Evolutionary conservation across 1,284 basidiomycete species (phyloP), one percentile per base, ranked within the genome.

Genomic region (Sutorius eximius): DNA sequence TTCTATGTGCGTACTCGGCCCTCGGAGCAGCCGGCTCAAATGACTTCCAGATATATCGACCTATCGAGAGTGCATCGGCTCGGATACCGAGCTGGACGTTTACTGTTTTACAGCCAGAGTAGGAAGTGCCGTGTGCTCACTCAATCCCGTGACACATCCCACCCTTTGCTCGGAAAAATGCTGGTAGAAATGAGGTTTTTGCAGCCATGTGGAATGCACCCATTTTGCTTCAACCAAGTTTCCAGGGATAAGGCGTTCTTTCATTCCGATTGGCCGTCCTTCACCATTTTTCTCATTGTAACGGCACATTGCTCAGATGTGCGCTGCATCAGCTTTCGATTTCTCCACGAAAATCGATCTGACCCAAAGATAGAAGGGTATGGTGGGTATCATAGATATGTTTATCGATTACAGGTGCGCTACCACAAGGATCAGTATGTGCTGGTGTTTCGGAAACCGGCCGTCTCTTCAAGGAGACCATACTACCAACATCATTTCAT

Each of bases 141-240:
- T 18, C 37, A 41, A 46, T 37, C 37, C 18, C 40, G 24, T 30
- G 24, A 36, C 44, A 20, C 34, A n/a, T 46, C n/a, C 45, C 27
- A 43, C 13, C 3, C 38, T 27, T 45, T 38, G 18, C n/a, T 50
- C 36, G 20, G 18, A n/a, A 33, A 33, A 45, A 47, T 24, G 12
- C 13, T 24, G 30, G 29, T 12, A 29, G 22, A 41, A 29, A 45
- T 41, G 33, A 38, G n/a, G 42, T 18, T 40, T 41, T 30, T 45
- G 40, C 33, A 18, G 37, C 41, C 53, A 54, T 59, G 51, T 52
- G 54, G 43, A 44, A 18, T 34, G 34, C 0, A 20, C 29, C 27
- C 15, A 33, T 52, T 24, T 44, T 1, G 20, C 50, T 15, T 41
- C 52, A 36, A 24, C 24, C 18, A 29, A 45, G 12, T 22, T 22